A percentile compares a stretch with the other conserved stretches of the same genome.
phyloP scores from a whole-genome alignment of 1,284 basidiomycete genomes.

The Ceratobasidium papillatum region DNA sequence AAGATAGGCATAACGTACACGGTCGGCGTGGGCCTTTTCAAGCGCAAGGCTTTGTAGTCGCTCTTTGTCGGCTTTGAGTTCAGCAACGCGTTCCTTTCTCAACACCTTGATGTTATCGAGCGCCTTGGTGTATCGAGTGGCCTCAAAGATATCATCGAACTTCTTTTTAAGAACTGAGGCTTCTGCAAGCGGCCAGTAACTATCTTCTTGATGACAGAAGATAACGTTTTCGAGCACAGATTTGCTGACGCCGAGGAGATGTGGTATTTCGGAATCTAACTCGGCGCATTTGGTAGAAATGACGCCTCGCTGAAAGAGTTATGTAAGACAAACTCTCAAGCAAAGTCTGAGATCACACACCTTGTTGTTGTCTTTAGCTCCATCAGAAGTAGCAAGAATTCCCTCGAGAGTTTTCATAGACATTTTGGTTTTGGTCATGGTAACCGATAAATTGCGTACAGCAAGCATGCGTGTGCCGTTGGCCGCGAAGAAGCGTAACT shows the following conservation, averaged over 20 bases:
- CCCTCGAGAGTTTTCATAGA: slow-evolving; percentile 99
- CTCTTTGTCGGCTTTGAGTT: slow-evolving; percentile 94
- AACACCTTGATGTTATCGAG: slow-evolving; percentile 91
- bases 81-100: slow-evolving; percentile 88
- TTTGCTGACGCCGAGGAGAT: slow-evolving; percentile 93
- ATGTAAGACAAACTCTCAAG: background rate
- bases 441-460: slow-evolving; percentile 91
- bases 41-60: slow-evolving; percentile 80
- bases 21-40: slow-evolving; percentile 89
- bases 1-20: slow-evolving; percentile 49
- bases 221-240: slow-evolving; percentile 99
- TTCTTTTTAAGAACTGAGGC: slow-evolving; percentile 95
- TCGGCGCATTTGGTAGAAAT: slow-evolving; percentile 97
- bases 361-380: slow-evolving; percentile 72
- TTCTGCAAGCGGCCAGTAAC: slow-evolving; percentile 97
- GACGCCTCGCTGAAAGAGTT: slow-evolving; percentile 69
- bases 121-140: slow-evolving; percentile 98
- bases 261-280: slow-evolving; percentile 94
- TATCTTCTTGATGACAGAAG: slow-evolving; percentile 99
- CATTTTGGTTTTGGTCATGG: slow-evolving; percentile 89
- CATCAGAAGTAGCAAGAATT: slow-evolving; percentile 74
- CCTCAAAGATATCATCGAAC: slow-evolving; percentile 99
- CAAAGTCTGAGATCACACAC: slow-evolving; percentile 53
- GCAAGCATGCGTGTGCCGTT: slow-evolving; percentile 92
- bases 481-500: slow-evolving; percentile 90